Evolutionary conservation across 1,139 yeast species (phyloP).

Genomic region (Saccharomyces hybrid): DNA sequence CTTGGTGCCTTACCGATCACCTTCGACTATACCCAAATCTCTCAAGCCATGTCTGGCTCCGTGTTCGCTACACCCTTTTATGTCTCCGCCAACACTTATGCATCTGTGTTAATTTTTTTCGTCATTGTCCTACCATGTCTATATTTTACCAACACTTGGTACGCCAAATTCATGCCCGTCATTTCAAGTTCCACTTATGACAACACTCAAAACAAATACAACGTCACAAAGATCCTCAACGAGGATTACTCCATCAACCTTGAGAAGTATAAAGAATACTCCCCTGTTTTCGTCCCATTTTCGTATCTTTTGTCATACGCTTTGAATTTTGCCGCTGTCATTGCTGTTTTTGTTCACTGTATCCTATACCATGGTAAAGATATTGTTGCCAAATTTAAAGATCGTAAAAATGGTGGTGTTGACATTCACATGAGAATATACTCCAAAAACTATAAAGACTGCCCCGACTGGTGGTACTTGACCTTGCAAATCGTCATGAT

Average conservation of each 20-base stretch:
- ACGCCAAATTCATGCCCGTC: slow-evolving; percentile 38
- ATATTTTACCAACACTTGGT: slow-evolving; percentile 37
- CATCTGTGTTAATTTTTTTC: slow-evolving; percentile 32
- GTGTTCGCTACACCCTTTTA: slow-evolving; percentile 53
- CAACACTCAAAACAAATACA: slow-evolving; percentile 32
- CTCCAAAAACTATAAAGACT: slow-evolving; percentile 34
- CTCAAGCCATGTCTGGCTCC: slow-evolving; percentile 35
- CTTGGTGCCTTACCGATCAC: slow-evolving; percentile 47
- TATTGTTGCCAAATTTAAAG: slow-evolving; percentile 29
- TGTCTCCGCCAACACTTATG: slow-evolving; percentile 35
- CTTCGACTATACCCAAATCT: slow-evolving; percentile 41
- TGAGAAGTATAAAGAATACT: slow-evolving; percentile 31
- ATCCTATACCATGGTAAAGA: slow-evolving; percentile 37
- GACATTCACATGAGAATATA: slow-evolving; percentile 39
- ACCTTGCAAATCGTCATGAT: slow-evolving; percentile 31
- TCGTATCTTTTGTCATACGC: slow-evolving; percentile 37
- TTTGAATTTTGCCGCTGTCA: slow-evolving; percentile 38
- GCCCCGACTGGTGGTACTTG: slow-evolving; percentile 39
- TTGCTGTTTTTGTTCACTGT: slow-evolving; percentile 37
- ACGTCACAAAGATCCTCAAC: slow-evolving; percentile 37
- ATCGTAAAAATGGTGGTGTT: slow-evolving; percentile 32
- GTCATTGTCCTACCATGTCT: slow-evolving; percentile 31
- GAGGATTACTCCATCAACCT: slow-evolving; percentile 25
- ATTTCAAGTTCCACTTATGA: slow-evolving; percentile 36
- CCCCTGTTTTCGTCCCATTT: slow-evolving; percentile 37